Base-by-base conservation (phyloP, 176 grass and related monocot species). In the Dendrocalamus sinicus region DNA sequence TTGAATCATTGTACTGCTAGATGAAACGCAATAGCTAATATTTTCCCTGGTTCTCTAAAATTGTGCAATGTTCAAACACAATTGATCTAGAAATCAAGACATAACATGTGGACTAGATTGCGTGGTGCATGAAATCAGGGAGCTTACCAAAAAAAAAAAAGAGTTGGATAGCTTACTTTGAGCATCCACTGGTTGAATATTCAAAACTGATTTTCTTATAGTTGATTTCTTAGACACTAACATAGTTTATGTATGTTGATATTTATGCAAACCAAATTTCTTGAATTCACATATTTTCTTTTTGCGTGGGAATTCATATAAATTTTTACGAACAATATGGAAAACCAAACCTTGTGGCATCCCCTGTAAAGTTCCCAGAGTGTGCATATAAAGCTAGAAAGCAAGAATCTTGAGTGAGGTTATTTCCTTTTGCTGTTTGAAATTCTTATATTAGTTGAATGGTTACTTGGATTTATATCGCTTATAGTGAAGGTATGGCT, bases 341-440 rank as follows among this genome's bases (percentile, higher is more conserved):
- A 60, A 23, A 75, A 50, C 28, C 20, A 59, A 87, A 75, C 61
- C 9, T 24, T 87, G 8, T 47, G 17, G 0, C 5, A 58, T 47
- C 1, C 15, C 23, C 24, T 87, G 60, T 68, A 81, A 81, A 76
- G 26, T 75, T 82, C 69, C 24, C 46, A 2, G 23, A n/a, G 7
- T 68, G 77, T 81, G 60, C 57, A 67, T 43, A 23, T 67, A 74
- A 68, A 57, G 22, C 52, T 48, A 44, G 8, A 81, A 87, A 66
- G 11, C 24, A 45, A 11, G 4, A 69, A 73, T 52, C 22, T 64
- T 73, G 30, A 45, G 11, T 54, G 26, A 28, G 26, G 5, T 51
- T 67, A 30, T 26, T 11, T 77, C 46, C 37, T 65, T 64, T 6
- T 0, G 46, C 9, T 80, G 5, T 54, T 64, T n/a, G 22, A 81